Evolutionary conservation across 345 rosid species (phyloP).

Genomic region (Eucalyptus decipiens): DNA sequence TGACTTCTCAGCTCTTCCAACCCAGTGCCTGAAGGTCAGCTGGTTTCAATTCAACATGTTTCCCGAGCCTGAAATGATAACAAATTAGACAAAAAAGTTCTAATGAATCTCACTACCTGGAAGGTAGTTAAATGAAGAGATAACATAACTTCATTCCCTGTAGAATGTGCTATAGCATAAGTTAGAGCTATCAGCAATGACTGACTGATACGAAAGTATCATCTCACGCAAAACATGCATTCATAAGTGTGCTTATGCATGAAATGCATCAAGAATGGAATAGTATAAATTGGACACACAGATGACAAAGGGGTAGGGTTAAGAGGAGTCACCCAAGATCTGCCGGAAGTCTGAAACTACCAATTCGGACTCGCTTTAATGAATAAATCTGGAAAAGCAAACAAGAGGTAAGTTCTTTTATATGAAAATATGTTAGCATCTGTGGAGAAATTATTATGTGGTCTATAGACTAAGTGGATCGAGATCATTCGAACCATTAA

Average conservation of each 20-base stretch:
- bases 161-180: not conserved
- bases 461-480: not conserved
- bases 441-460: not conserved
- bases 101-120: not conserved
- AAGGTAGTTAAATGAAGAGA: not conserved
- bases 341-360: constrained; percentile 87
- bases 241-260: not conserved
- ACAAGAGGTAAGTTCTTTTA: not conserved
- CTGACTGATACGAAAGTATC: not conserved
- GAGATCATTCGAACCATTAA: not conserved
- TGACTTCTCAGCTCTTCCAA: constrained; percentile 27
- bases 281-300: not conserved
- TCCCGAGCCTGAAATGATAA: constrained; percentile 26
- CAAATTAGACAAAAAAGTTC: not conserved
- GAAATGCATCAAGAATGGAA: not conserved
- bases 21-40: constrained; percentile 62
- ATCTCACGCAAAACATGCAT: not conserved
- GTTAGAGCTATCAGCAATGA: not conserved
- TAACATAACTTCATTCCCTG: not conserved
- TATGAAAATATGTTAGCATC: not conserved
- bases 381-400: constrained; percentile 51
- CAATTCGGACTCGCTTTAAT: constrained; percentile 72
- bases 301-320: not conserved
- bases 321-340: constrained; percentile 64
- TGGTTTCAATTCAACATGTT: constrained; percentile 56